phyloP scores from a whole-genome alignment of 2,329 filamentous ascomycete species.

The Rhinocladiella mackenziei region DNA sequence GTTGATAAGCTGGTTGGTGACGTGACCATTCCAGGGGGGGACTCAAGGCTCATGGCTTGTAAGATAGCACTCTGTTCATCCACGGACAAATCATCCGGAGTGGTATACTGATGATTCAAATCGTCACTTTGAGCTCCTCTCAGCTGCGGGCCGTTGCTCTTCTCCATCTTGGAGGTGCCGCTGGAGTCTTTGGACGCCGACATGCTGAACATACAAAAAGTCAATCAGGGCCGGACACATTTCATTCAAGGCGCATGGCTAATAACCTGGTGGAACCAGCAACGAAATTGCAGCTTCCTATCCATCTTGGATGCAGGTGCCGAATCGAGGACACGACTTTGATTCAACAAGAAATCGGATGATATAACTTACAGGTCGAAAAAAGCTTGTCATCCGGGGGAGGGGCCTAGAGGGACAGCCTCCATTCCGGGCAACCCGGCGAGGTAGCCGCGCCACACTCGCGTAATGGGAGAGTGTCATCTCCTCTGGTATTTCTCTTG shows the following conservation, averaged over 20 bases:
- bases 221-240: neutral
- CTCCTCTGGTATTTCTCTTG: too few relatives aligned
- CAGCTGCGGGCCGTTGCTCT: conserved; percentile 4
- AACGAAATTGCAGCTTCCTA: neutral
- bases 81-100: conserved; percentile 7
- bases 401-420: too few relatives aligned
- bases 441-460: too few relatives aligned
- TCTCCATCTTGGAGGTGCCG: neutral
- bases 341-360: too few relatives aligned
- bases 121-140: conserved; percentile 17
- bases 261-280: neutral
- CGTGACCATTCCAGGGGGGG: conserved; percentile 20
- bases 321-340: too few relatives aligned
- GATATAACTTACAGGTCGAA: too few relatives aligned
- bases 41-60: conserved; percentile 22
- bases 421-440: too few relatives aligned
- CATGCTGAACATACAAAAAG: conserved; percentile 1
- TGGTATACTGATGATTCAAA: conserved; percentile 6
- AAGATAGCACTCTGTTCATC: conserved; percentile 22
- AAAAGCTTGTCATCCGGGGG: too few relatives aligned
- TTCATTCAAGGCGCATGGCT: neutral
- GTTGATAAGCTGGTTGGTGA: conserved; percentile 18
- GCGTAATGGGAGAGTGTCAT: too few relatives aligned
- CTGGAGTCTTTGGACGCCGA: neutral
- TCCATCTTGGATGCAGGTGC: too few relatives aligned